Base-by-base conservation (phyloP, 1,284 basidiomycete species). In the Laetiporus sulphureus region DNA sequence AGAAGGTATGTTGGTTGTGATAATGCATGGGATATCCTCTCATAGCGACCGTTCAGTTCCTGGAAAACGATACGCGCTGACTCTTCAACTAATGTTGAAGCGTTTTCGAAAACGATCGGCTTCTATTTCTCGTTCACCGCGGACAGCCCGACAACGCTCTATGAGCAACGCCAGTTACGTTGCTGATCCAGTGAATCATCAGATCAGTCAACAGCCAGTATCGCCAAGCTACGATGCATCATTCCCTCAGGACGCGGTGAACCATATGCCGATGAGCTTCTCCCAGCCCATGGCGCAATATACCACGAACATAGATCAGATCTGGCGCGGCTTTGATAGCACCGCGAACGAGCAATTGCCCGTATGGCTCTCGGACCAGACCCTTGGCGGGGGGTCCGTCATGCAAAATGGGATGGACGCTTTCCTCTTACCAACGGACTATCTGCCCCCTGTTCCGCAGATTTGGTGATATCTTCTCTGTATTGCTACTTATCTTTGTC, bases 41-140 rank as follows among this genome's bases (percentile, higher is more conserved):
- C 41, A 43, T 18, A 12, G 41, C 42, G 41, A 3, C 21, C 29
- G 23, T 33, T 4, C 54, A 91, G 90, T 92, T 48, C 90, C 91
- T 15, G 91, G 89, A 12, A 89, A 88, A 52, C 79, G 91, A 42
- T 95, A 94, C 54, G 91, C 91, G 10, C 64, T 91, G 38, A 93
- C 89, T 2, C 69, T 95, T 15, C 84, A 90, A 49, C 65, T 93
- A 21, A 94, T 94, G 79, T 61, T 94, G 40, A 89, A 90, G 55
- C 75, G 84, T 47, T 82, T 84, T 21, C 76, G 80, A 53, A 83
- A 79, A 48, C 77, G 82, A 53, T 61, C 68, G 3, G 61, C 64
- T 6, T 79, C 77, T 12, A 59, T 57, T 10, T 76, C 78, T 18
- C 77, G 73, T 20, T 83, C 82, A 10, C 82, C 78, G 2, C 73